Base-by-base conservation (phyloP, 2,329 filamentous ascomycete species). In the Colletotrichum gigasporum region DNA sequence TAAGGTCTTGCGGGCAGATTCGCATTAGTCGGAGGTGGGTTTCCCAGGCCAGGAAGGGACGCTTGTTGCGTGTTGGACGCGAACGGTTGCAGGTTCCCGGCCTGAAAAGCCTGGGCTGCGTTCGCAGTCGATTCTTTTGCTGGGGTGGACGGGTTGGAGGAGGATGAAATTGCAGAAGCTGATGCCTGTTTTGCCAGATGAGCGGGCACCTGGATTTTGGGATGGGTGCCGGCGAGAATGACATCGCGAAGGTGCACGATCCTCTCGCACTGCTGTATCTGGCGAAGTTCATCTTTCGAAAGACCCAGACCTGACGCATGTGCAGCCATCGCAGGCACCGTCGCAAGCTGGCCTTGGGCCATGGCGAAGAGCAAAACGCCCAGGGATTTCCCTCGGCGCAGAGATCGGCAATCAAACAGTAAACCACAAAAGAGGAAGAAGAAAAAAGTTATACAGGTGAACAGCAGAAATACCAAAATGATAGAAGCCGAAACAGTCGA, bases 171-270 rank as follows among this genome's bases (percentile, higher is more conserved):
- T 64, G 66, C 60, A 52, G 47, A 35, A 6, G 51, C 16, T 45
- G 57, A 44, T 66, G 68, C 69, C 62, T 70, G 63, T 39, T 57
- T 35, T 11, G 58, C 71, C 66, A 81, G 70, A 73, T 81, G 79
- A 60, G 78, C 70, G 63, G 84, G 82, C 32, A 83, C 74, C 74
- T 87, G 89, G 77, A 90, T 84, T 71, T 80, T 84, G 51, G 87
- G 84, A 73, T 94, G 91, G 71, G 85, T 88, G 73, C 94, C 94
- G 76, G 92, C 87, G 74, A 96, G 83, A 71, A 98, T 86, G 70
- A 89, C 85, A 81, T 97, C 91, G 78, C 90, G 90, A 77, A 98
- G 89, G 70, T 84, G 87, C 73, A 97, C 76, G 72, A 98, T 91
- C 79, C 90, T 93, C 74, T 91, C 87, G 81, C 93, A 96, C 78